Evolutionary conservation across 192 early-diverging fungal genomes (phyloP), one percentile per base, ranked within the genome.

Genomic region (Phlyctochytrium bullatum): DNA sequence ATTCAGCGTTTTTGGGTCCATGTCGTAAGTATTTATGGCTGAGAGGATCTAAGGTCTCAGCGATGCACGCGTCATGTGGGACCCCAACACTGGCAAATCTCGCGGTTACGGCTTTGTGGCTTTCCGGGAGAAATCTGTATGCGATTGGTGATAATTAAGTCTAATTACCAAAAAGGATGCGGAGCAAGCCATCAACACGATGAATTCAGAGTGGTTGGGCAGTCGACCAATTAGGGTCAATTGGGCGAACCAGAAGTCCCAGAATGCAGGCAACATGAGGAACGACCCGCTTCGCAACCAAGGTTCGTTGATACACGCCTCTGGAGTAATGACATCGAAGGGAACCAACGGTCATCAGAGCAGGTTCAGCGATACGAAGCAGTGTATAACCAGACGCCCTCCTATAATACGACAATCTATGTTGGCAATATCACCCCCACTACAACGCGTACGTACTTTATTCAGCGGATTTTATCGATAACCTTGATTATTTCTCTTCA

Each of bases 31-130:
- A 23, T 25, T 54, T 34, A 2, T 71, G 10, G 56, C 51, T 66
- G 3, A 54, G 17, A 17, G 14, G 36, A 24, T 61, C 35, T 10
- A 20, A 0, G 16, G 16, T 10, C 57, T 31, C 50, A 91, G 92
- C 62, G 91, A 94, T 66, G 94, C 94, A 36, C 88, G 91, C 61
- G 93, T 96, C 34, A 94, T 96, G 94, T 93, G 93, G 91, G 94
- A 96, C 70, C 72, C 81, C 62, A 79, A 83, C 50, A 90, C 94
- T 54, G 92, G 92, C 29, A 94, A 95, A 72, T 93, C 93, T 32
- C 82, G 94, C 62, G 94, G 93, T 16, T 96, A 89, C 72, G 94
- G 94, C 2, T 96, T 96, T 79, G 92, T 94, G 52, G 88, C 92
- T 24, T 96, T 92, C 78, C 84, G 89, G 73, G 92, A 96, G 50